Base-by-base conservation (phyloP, 768 basidiomycete genomes). In the Neoboletus subvelutipes region DNA sequence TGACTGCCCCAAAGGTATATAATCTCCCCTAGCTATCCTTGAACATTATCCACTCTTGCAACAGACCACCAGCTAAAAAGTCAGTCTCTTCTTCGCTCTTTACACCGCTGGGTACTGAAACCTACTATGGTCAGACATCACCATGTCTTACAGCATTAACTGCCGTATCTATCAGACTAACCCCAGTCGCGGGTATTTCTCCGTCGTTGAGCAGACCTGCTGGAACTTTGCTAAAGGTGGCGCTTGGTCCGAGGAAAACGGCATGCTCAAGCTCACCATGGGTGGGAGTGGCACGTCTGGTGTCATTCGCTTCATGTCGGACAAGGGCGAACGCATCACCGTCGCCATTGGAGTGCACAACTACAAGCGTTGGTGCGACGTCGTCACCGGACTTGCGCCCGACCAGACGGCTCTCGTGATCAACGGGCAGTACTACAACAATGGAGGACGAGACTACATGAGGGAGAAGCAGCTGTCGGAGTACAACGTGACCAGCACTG, bases 201-300 rank as follows among this genome's bases (percentile, higher is more conserved):
- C 0, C 39, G 0, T 53, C 29, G 51, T 55, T 6, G 61, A 63
- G 29, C 18, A 48, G 39, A 58, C 60, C 28, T 20, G n/a, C 24
- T 61, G 10, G 18, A 8, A 55, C 47, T 53, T n/a, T 29, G 60
- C 49, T 29, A 52, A 58, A 5, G 50, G 52, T 12, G 75, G 75
- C 39, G 67, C 67, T 17, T 76, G 76, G 74, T 54, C 52, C 33
- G 48, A 65, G 22, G 33, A 34, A 7, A 41, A 67, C 45, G 70
- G 60, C 2, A 28, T 22, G 15, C 55, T 51, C 49, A 65, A 63
- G 20, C 71, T 79, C 58, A 68, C 39, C 48, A 76, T 76, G 69
- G 65, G 61, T 34, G 71, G 68, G 6, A 78, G 76, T 55, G 77
- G 75, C 41, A 77, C 75, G 0, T 77, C 75, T 15, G 75, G 78